These are phyloP conservation scores for Yarrowia divulgata DNA, from an alignment of 805 yeast genomes.

Conservation along the genomic window DNA sequence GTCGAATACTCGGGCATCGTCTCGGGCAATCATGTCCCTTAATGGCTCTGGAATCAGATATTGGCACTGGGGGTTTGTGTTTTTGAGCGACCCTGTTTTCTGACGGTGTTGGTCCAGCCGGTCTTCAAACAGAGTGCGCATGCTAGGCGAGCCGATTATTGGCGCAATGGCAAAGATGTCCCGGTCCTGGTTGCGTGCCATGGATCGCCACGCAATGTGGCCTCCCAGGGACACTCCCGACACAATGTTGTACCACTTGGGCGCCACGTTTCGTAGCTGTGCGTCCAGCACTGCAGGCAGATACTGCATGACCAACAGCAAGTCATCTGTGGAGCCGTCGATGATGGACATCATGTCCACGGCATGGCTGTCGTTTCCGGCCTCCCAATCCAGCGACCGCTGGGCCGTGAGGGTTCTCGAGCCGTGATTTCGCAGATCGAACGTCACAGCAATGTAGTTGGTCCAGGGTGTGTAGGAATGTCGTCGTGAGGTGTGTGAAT, in stretches of 20 bases:
- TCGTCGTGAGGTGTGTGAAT: constrained; percentile 36
- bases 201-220: constrained; percentile 59
- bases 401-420: constrained; percentile 52
- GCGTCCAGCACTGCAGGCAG: constrained; percentile 50
- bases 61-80: constrained; percentile 32
- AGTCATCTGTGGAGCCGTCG: constrained; percentile 58
- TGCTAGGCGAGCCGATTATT: constrained; percentile 59
- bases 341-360: constrained; percentile 58
- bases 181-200: constrained; percentile 49
- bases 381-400: constrained; percentile 56
- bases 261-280: constrained; percentile 47
- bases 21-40: constrained; percentile 2
- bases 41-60: constrained; percentile 39
- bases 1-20: constrained; percentile 40
- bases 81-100: constrained; percentile 10
- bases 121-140: constrained; percentile 54
- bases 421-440: constrained; percentile 67
- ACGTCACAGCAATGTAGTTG: constrained; percentile 57
- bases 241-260: constrained; percentile 51
- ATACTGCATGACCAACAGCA: constrained; percentile 55
- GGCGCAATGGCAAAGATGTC: constrained; percentile 56
- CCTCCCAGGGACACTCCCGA: constrained; percentile 66
- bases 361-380: constrained; percentile 60
- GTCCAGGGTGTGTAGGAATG: constrained; percentile 44
- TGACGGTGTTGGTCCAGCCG: constrained; percentile 29